Conservation (phyloP, 73 alveolate species). For the Paraurostyla sp. region DNA sequence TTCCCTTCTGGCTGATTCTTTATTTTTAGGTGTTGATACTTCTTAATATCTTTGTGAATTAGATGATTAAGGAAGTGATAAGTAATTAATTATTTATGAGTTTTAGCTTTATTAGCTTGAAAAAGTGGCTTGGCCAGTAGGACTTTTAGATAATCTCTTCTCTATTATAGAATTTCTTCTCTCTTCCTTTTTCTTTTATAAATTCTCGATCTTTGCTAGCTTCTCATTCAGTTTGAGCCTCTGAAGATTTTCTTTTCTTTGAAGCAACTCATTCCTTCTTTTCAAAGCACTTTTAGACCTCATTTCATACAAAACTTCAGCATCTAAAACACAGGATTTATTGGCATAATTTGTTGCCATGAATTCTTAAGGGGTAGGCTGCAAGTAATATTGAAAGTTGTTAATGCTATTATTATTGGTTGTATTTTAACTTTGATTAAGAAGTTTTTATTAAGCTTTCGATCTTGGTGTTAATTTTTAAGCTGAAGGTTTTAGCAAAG, state of each 20-base stretch:
- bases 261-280: too few species aligned
- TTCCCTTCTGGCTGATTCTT: too few species aligned
- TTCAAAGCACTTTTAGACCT: too few species aligned
- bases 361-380: too few species aligned
- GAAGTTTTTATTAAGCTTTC: too few species aligned
- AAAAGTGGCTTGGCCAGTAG: not conserved
- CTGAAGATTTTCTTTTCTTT: not conserved
- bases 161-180: not conserved
- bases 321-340: too few species aligned
- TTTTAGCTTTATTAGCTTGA: not conserved
- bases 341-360: too few species aligned
- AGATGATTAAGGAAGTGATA: not conserved
- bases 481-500: too few species aligned
- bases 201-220: not conserved
- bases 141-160: constrained; percentile 1
- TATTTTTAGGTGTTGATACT: not conserved
- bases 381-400: too few species aligned
- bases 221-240: not conserved
- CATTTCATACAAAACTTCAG: not conserved
- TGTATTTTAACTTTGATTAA: too few species aligned
- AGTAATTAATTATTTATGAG: not conserved
- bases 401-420: too few species aligned
- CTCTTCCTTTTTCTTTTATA: not conserved
- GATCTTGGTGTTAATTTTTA: too few species aligned
- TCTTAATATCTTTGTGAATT: not conserved